Base-by-base conservation (phyloP, 208 protist species). In the Trypanosomatidae sp. region DNA sequence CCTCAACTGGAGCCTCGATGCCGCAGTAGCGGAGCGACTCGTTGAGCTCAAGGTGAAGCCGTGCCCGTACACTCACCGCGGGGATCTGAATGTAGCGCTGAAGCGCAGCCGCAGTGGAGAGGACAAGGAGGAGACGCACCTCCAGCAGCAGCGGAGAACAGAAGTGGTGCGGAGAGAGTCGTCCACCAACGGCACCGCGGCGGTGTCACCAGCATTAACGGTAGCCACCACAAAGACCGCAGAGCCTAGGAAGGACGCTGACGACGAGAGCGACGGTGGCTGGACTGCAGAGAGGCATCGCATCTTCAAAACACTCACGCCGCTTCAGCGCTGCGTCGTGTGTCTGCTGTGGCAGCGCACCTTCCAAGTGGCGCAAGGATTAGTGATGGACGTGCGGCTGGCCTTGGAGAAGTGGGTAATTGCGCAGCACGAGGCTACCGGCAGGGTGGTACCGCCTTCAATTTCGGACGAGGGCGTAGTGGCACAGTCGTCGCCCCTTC, bases 1-100 rank as follows among this genome's bases (percentile, higher is more conserved):
- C 62, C 70, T 80, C 46, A 81, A 91, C 66, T 96, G 91, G 90
- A 93, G 83, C 71, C 76, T 96, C 10, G 89, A 96, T 52, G 84
- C 80, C 28, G 89, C 74, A 28, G 82, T 94, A 19, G 85, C 77
- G 62, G 87, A 90, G 75, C 67, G 66, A 28, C 82, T 96, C 82
- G 82, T 92, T 22, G 64, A 72, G 50, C 70, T 76, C 58, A 28
- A 74, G 9, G 49, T 89, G 30, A 77, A 76, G 10, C 82, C 72
- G 28, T 95, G 91, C 69, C 69, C 60, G 9, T 95, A 74, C 73
- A 83, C 76, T 12, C 88, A 95, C 62, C 81, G 81, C 17, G 76
- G 64, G 1, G 81, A 85, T 43, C 33, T 90, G 17, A 71, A 80
- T 3, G 28, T 19, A 12, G 41, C 76, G 58, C 69, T 91, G 56